Conservation (phyloP, 2,329 filamentous ascomycete species). For the Sporothrix brunneoviolacea region DNA sequence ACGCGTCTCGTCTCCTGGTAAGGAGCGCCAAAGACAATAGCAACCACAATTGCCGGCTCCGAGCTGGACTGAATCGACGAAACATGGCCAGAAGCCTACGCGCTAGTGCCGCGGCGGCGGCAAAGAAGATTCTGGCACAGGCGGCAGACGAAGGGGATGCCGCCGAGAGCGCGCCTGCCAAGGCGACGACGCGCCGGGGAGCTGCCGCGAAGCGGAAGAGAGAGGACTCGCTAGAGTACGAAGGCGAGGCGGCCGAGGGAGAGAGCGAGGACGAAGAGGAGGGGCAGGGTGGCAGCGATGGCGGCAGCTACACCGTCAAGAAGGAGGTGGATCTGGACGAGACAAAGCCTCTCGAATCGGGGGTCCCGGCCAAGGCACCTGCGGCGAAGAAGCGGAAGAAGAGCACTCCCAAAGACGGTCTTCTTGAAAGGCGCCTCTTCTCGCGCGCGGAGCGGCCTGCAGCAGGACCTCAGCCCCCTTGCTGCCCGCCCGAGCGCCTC, state of each 20-base stretch:
- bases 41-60: too few relatives aligned
- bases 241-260: neutral
- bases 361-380: neutral
- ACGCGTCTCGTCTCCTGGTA: constrained; percentile 1
- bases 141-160: neutral
- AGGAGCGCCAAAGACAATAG: neutral
- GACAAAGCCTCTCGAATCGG: neutral
- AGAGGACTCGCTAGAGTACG: neutral
- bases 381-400: neutral
- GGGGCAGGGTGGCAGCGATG: too few relatives aligned
- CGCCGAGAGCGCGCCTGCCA: neutral
- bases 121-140: constrained; percentile 7
- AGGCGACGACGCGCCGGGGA: neutral
- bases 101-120: constrained; percentile 15
- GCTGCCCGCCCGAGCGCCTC: constrained; percentile 23
- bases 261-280: neutral
- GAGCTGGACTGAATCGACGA: neutral
- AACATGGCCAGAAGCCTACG: constrained; percentile 8
- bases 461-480: neutral
- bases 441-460: too few relatives aligned
- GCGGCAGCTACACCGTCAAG: too few relatives aligned
- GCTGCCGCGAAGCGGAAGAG: neutral
- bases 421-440: neutral
- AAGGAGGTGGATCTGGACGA: too few relatives aligned
- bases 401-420: neutral